phyloP scores from a whole-genome alignment of 2,329 filamentous ascomycete species.

The Penicillium sp. region DNA sequence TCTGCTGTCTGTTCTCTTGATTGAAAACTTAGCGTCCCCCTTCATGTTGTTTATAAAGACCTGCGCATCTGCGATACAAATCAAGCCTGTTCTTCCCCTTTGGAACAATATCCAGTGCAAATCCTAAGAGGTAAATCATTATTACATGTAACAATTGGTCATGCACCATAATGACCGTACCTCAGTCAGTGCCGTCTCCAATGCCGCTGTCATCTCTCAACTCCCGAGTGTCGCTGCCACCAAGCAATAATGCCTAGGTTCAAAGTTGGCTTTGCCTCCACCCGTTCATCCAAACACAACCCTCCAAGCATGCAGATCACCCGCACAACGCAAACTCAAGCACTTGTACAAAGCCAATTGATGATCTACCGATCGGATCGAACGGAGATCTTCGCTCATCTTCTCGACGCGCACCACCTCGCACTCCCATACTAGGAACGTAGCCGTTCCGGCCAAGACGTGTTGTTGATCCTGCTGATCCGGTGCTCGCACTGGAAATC shows the following conservation, averaged over 20 bases:
- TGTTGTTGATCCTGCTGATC: slow-evolving; percentile 9
- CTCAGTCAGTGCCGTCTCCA: neutral
- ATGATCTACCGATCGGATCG: neutral
- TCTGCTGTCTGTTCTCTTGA: slow-evolving; percentile 11
- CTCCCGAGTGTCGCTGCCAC: neutral
- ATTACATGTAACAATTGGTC: too few species aligned
- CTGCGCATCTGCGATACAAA: slow-evolving; percentile 15
- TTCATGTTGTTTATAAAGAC: slow-evolving; percentile 22
- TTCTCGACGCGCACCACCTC: neutral
- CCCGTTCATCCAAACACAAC: neutral
- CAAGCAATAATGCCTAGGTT: neutral
- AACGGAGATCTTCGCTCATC: neutral
- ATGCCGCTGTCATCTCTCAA: neutral
- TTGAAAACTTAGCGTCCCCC: slow-evolving; percentile 21
- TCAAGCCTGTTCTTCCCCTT: neutral
- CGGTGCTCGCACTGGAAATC: neutral
- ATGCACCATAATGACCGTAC: too few species aligned
- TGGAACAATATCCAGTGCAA: neutral
- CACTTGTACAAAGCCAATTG: neutral
- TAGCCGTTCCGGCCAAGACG: neutral
- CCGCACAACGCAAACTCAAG: neutral
- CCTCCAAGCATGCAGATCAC: neutral
- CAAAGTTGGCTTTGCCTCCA: neutral
- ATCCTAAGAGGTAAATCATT: neutral
- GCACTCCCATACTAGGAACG: slow-evolving; percentile 2